Conservation (phyloP, 108 stramenopile genomes). For the Hondaea fermentalgiana region DNA sequence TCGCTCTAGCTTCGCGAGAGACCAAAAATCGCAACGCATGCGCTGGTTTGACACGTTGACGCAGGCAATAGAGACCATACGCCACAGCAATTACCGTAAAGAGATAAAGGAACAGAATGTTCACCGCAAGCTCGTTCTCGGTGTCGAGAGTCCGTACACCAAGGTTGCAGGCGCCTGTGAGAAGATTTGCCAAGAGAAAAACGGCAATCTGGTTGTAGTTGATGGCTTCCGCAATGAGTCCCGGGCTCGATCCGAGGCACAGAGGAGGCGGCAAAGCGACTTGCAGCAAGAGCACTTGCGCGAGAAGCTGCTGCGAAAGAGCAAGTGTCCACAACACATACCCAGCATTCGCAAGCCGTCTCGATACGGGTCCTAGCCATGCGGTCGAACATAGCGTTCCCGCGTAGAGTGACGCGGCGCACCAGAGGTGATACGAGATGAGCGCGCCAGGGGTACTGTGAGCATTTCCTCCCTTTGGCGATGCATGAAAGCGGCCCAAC, state of each 20-base stretch:
- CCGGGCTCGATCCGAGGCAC: neutral
- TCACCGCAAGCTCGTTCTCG: neutral
- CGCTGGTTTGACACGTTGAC: too few species aligned
- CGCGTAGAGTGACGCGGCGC: neutral
- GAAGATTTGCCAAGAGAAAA: constrained; percentile 73
- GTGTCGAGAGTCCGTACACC: constrained; percentile 60
- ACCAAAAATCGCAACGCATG: too few species aligned
- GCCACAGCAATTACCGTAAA: neutral
- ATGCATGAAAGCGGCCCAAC: neutral
- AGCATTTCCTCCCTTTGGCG: neutral
- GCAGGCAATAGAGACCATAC: neutral
- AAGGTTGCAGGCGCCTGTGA: constrained; percentile 75
- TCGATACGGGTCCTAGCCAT: neutral
- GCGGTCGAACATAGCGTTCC: neutral
- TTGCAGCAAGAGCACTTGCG: neutral
- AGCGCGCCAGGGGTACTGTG: neutral
- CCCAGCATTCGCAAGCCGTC: neutral
- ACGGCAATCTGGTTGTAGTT: constrained; percentile 69
- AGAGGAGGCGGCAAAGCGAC: neutral
- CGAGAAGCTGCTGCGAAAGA: neutral
- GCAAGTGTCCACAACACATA: neutral
- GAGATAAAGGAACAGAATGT: neutral
- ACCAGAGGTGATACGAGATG: neutral
- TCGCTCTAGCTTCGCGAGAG: too few species aligned
- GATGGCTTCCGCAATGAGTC: constrained; percentile 32